A percentile compares a stretch with the other conserved stretches of the same genome.
phyloP scores from a whole-genome alignment of 164 flowering plant species.

The Chloranthus sessilifolius region DNA sequence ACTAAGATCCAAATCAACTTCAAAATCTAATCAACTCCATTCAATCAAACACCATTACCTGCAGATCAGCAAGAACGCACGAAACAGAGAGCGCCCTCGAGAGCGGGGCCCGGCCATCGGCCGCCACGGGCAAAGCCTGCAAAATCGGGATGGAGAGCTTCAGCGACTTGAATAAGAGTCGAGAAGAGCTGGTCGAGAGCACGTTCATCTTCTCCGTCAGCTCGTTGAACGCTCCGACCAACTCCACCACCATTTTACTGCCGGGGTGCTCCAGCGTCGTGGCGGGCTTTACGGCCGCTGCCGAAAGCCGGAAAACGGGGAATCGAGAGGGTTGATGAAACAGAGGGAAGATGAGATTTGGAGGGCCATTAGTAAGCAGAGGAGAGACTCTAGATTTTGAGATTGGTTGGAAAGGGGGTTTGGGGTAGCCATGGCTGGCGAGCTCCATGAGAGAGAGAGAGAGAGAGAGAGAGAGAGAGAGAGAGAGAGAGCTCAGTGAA shows the following conservation, averaged over 20 bases:
- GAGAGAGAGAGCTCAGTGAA: no score
- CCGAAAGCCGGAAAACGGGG: constrained; percentile 3
- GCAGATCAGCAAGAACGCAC: constrained; percentile 77
- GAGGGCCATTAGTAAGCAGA: not conserved
- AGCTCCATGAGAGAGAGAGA: constrained; percentile 19
- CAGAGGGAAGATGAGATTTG: not conserved
- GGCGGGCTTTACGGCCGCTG: constrained; percentile 7
- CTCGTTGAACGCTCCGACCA: constrained; percentile 82
- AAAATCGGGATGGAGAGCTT: constrained; percentile 84
- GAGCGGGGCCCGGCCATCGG: constrained; percentile 79
- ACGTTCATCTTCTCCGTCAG: constrained; percentile 68
- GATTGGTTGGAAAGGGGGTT: no score
- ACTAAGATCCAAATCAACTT: not conserved
- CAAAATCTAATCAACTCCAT: not conserved
- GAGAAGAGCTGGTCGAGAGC: constrained; percentile 54
- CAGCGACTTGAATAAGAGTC: constrained; percentile 67
- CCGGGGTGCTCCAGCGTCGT: constrained; percentile 48
- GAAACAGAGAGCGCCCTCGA: constrained; percentile 66
- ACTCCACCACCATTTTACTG: constrained; percentile 83
- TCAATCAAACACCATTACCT: constrained; percentile 35
- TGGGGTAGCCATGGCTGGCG: constrained; percentile 9
- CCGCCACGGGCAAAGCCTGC: constrained; percentile 45
- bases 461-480: not conserved
- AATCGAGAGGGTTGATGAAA: not conserved
- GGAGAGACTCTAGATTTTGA: constrained; percentile 6